Base-by-base conservation (phyloP, 164 flowering plant species). In the Macadamia integrifolia region DNA sequence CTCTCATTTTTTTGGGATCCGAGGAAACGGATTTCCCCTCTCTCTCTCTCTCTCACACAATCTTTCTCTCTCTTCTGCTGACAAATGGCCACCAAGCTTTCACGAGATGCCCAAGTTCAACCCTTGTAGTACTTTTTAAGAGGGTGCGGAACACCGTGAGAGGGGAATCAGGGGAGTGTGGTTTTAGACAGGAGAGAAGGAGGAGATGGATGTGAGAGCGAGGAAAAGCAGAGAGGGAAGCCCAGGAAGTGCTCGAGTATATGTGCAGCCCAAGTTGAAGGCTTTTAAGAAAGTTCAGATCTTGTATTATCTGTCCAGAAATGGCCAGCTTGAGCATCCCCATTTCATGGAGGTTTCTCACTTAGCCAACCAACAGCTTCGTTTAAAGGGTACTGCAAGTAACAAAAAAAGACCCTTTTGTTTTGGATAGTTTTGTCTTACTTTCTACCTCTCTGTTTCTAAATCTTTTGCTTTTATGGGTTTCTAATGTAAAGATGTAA, bases 321-420 rank as follows among this genome's bases (percentile, higher is more conserved):
- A 87, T 76, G 89, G 92, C 1, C 89, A 83, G 15, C 88, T 87
- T 42, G 86, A 86, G 64, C 92, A 87, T 46, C 89, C 92, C 6
- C 92, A 87, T 74, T 87, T 72, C 78, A 83, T 87, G 82, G 94
- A 92, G 75, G 82, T 92, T 53, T 53, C 87, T 61, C 91, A 76
- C 66, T 69, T 78, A 3, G 67, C 85, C 67, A 67, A 76, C 68
- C 82, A 78, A 11, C 82, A 69, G 0, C 92, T 89, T 66, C 87
- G 87, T 23, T 67, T 89, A 15, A 86, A 76, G 84, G 94, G 88
- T 85, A 50, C 23, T 23, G 23, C 23, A 23, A 23, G 23, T 23
- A 23, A 23, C 23, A 23, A 23, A 23, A 23, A 23, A 23, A 23
- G 23, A 23, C 23, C 23, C 23, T 23, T 23, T 23, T 23, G 23